Conservation (phyloP, 2,329 filamentous ascomycete genomes). For the Pseudocercospora eumusae region DNA sequence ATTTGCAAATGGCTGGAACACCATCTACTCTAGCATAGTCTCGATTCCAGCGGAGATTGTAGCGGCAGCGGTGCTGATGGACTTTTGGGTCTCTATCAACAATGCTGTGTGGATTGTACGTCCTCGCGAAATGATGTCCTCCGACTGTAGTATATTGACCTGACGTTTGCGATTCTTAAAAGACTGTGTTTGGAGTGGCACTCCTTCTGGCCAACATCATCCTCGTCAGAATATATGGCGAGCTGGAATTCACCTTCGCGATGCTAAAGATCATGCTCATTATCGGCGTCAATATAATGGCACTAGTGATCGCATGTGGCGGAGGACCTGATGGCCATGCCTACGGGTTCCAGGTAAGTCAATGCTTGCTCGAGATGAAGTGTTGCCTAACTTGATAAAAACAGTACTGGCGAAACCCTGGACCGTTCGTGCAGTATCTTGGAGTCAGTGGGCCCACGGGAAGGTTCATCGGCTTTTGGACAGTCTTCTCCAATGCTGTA, state of each 20-base stretch:
- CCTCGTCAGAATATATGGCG: conserved; percentile 41
- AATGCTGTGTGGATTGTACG: conserved; percentile 29
- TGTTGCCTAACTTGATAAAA: not conserved
- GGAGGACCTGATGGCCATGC: conserved; percentile 44
- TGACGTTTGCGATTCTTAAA: conserved; percentile 23
- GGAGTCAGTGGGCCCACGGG: conserved; percentile 16
- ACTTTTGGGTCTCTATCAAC: conserved; percentile 31
- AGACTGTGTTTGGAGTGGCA: conserved; percentile 25
- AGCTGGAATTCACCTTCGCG: conserved; percentile 38
- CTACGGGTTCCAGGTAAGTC: conserved; percentile 30
- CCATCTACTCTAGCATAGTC: conserved; percentile 23
- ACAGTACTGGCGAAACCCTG: conserved; percentile 26
- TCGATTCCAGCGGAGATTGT: conserved; percentile 30
- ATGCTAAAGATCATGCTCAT: conserved; percentile 49
- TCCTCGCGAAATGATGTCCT: not conserved
- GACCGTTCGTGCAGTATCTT: conserved; percentile 24
- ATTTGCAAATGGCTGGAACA: conserved; percentile 16
- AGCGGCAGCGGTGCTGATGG: conserved; percentile 29
- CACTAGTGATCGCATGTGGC: conserved; percentile 33
- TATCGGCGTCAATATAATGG: conserved; percentile 44
- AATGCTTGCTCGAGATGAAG: not conserved
- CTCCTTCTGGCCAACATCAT: conserved; percentile 27
- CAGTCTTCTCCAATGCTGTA: conserved; percentile 20
- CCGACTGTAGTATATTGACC: not conserved
- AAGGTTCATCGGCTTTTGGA: conserved; percentile 30